Conservation (phyloP, 495 filamentous ascomycete genomes). For the Penicillium odoratum region DNA sequence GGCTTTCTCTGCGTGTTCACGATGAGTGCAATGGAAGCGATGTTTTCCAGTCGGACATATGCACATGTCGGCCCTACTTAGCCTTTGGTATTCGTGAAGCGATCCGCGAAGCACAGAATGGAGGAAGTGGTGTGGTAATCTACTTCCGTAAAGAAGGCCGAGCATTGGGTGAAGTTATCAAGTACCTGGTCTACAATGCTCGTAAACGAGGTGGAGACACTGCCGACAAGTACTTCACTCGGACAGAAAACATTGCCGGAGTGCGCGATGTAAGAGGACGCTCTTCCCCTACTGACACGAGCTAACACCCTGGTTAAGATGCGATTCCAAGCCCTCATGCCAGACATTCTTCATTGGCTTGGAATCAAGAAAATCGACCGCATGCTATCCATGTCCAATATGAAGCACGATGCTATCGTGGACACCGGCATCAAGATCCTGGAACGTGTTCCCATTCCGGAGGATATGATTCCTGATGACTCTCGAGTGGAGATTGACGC, state of each 20-base stretch:
- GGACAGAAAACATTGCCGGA: slow-evolving; percentile 95
- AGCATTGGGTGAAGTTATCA: slow-evolving; percentile 95
- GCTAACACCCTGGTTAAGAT: slow-evolving; percentile 46
- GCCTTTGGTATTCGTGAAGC: slow-evolving; percentile 97
- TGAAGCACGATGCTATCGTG: slow-evolving; percentile 99
- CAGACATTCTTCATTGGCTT: slow-evolving; percentile 96
- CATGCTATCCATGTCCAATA: slow-evolving; percentile 99
- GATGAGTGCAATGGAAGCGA: slow-evolving; percentile 98
- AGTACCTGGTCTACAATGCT: slow-evolving; percentile 96
- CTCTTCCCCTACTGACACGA: neutral
- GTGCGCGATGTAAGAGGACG: slow-evolving; percentile 63
- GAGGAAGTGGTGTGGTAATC: slow-evolving; percentile 93
- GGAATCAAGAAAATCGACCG: slow-evolving; percentile 98
- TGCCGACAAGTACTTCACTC: slow-evolving; percentile 95
- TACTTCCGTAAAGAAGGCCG: slow-evolving; percentile 99
- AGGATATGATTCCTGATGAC: slow-evolving; percentile 94
- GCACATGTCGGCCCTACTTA: slow-evolving; percentile 94
- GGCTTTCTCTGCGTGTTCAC: slow-evolving; percentile 86
- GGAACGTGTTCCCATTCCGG: slow-evolving; percentile 91
- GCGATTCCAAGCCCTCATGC: slow-evolving; percentile 99
- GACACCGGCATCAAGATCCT: slow-evolving; percentile 91
- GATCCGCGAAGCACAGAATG: slow-evolving; percentile 92
- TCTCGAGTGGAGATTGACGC: slow-evolving; percentile 97
- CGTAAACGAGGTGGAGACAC: slow-evolving; percentile 77
- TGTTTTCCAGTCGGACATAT: slow-evolving; percentile 98